Conservation (phyloP, 352 stramenopile genomes). For the Globisporangium camurandrum region DNA sequence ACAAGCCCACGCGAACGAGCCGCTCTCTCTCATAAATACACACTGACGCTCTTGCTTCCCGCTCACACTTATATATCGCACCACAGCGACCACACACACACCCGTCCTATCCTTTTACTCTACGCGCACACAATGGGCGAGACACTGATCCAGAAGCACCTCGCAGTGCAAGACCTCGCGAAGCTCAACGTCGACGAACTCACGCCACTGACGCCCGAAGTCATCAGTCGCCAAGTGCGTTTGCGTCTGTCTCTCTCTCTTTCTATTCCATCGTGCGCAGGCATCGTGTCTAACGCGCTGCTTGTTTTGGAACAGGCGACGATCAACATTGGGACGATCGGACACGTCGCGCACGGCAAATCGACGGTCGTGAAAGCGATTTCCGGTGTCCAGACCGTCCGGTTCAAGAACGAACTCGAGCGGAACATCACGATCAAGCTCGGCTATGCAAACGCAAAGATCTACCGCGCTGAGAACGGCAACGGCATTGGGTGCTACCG, state of each 20-base stretch:
- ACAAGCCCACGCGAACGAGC: not conserved
- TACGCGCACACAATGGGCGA: slow-evolving; percentile 60
- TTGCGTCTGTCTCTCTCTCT: not conserved
- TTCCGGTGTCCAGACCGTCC: slow-evolving; percentile 97
- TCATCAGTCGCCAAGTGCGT: slow-evolving; percentile 87
- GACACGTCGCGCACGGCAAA: slow-evolving; percentile 99
- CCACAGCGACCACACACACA: slow-evolving; percentile 1
- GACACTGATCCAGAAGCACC: slow-evolving; percentile 59
- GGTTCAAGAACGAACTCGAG: slow-evolving; percentile 99
- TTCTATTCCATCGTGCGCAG: not conserved
- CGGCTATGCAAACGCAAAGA: slow-evolving; percentile 99
- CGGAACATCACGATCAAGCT: slow-evolving; percentile 99
- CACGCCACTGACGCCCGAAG: slow-evolving; percentile 96
- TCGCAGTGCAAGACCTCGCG: slow-evolving; percentile 91
- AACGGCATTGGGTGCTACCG: slow-evolving; percentile 83
- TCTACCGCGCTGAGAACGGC: slow-evolving; percentile 91
- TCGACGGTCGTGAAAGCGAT: slow-evolving; percentile 99
- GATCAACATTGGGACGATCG: slow-evolving; percentile 99
- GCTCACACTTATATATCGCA: slow-evolving; percentile 1
- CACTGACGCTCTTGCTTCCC: too few relatives aligned
- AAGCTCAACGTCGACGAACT: slow-evolving; percentile 95
- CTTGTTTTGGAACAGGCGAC: slow-evolving; percentile 96
- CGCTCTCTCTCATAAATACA: too few relatives aligned
- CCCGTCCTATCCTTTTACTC: too few relatives aligned
- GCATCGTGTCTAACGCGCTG: too few relatives aligned